A percentile compares a stretch with the other conserved stretches of the same genome.
These are phyloP conservation scores for Kalanchoe fedtschenkoi DNA, from an alignment of 164 flowering plant genomes.

Conservation along the genomic window DNA sequence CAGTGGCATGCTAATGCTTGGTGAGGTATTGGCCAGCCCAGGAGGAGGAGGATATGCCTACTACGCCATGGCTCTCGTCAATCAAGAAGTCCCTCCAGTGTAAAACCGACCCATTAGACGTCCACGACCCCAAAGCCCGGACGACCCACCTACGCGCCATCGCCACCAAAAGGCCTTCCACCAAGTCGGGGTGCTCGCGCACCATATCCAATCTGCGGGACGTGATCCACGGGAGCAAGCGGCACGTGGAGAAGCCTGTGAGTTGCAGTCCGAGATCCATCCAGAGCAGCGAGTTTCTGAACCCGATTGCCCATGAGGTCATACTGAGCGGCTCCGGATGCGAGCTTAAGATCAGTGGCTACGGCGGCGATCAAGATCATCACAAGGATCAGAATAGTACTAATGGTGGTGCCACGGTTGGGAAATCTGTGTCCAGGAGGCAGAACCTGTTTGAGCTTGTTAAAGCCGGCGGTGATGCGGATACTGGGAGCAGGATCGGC, in stretches of 20 bases:
- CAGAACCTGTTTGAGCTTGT: not conserved
- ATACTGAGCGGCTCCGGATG: constrained; percentile 15
- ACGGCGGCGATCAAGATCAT: not conserved
- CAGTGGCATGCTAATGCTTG: too few relatives aligned
- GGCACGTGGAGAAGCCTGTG: constrained; percentile 14
- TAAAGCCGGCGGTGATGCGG: not conserved
- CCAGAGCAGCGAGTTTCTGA: constrained; percentile 20
- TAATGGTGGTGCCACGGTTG: constrained; percentile 1
- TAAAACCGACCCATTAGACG: constrained; percentile 1
- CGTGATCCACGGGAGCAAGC: constrained; percentile 19
- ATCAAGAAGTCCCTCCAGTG: constrained; percentile 7
- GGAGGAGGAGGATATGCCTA: not conserved
- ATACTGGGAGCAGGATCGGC: not conserved
- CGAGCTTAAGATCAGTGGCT: constrained; percentile 19
- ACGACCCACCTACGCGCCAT: not conserved
- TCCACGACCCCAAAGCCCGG: constrained; percentile 2
- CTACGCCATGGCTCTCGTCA: constrained; percentile 3
- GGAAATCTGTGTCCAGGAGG: constrained; percentile 15
- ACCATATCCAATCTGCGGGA: constrained; percentile 24
- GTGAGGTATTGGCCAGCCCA: too few relatives aligned
- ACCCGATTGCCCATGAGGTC: constrained; percentile 19
- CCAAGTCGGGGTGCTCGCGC: constrained; percentile 23
- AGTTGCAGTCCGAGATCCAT: constrained; percentile 23
- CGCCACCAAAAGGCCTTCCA: not conserved
- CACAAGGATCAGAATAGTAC: constrained; percentile 1